Evolutionary conservation across 2,329 filamentous ascomycete genomes (phyloP).

Genomic region (Dactylella cylindrospora): DNA sequence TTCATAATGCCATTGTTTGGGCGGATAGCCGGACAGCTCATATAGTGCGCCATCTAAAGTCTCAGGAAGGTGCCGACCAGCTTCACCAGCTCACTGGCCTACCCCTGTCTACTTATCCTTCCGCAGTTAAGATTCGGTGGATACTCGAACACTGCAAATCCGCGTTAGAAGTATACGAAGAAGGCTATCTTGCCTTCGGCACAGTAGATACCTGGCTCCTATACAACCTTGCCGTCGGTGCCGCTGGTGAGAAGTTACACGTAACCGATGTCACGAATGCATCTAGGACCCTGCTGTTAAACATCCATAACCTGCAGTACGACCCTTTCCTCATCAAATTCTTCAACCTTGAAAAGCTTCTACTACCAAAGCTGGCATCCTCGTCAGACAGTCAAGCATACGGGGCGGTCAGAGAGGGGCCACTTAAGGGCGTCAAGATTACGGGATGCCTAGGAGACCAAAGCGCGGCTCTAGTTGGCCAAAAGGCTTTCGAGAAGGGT

Average conservation of each 20-base stretch:
- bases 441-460: conserved; percentile 86
- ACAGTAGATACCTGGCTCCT: conserved; percentile 88
- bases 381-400: conserved; percentile 75
- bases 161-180: conserved; percentile 64
- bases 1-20: conserved; percentile 87
- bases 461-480: conserved; percentile 80
- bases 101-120: conserved; percentile 84
- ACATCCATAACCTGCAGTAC: conserved; percentile 76
- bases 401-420: conserved; percentile 66
- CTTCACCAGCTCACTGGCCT: conserved; percentile 73
- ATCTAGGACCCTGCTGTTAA: conserved; percentile 92
- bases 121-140: conserved; percentile 82
- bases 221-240: conserved; percentile 73
- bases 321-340: conserved; percentile 75
- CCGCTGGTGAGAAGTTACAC: conserved; percentile 66
- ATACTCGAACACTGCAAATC: conserved; percentile 73
- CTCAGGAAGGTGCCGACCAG: conserved; percentile 66
- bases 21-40: conserved; percentile 78
- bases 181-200: conserved; percentile 74
- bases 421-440: conserved; percentile 70
- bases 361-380: conserved; percentile 78
- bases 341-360: conserved; percentile 74
- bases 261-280: conserved; percentile 88
- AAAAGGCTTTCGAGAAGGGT: conserved; percentile 78
- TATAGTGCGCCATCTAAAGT: conserved; percentile 75